Evolutionary conservation across 768 basidiomycete species (phyloP).

Genomic region (Mycena albidolilacea): DNA sequence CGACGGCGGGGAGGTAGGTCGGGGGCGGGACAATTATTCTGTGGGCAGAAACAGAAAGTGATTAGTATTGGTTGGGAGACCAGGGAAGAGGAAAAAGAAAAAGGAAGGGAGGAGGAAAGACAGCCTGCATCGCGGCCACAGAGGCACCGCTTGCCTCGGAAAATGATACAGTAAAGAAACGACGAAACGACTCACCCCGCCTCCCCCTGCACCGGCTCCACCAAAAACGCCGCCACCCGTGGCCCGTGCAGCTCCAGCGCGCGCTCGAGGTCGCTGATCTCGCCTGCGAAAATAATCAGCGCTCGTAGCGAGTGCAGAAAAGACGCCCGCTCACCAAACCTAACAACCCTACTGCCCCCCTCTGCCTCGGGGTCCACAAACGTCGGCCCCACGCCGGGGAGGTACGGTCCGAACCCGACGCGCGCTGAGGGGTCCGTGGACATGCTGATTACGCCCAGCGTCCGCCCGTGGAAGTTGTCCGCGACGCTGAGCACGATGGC

Average conservation of each 20-base stretch:
- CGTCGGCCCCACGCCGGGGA: slow-evolving; percentile 86
- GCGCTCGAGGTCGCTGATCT: slow-evolving; percentile 80
- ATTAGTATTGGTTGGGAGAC: no score
- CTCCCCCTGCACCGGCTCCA: slow-evolving; percentile 99
- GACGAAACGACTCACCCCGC: slow-evolving; percentile 73
- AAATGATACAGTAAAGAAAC: no score
- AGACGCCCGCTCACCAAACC: slow-evolving; percentile 68
- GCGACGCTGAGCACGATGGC: slow-evolving; percentile 89
- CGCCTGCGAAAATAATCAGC: neutral
- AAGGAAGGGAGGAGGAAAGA: no score
- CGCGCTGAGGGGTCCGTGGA: slow-evolving; percentile 95
- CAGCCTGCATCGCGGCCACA: no score
- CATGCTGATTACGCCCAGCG: slow-evolving; percentile 93
- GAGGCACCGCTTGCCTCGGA: no score
- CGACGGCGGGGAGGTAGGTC: no score
- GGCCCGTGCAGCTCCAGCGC: slow-evolving; percentile 87
- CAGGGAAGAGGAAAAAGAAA: no score
- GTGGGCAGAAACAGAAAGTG: no score
- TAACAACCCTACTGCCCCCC: slow-evolving; percentile 71
- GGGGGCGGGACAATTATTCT: no score
- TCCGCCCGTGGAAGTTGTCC: slow-evolving; percentile 97
- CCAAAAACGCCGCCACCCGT: slow-evolving; percentile 91
- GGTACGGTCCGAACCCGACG: slow-evolving; percentile 91
- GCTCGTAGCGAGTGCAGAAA: no score
- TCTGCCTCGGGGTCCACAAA: slow-evolving; percentile 59